Percentiles rank a stretch among this genome's conserved stretches.
Conservation (phyloP, 2,329 filamentous ascomycete species). For the Rutstroemia sp. region DNA sequence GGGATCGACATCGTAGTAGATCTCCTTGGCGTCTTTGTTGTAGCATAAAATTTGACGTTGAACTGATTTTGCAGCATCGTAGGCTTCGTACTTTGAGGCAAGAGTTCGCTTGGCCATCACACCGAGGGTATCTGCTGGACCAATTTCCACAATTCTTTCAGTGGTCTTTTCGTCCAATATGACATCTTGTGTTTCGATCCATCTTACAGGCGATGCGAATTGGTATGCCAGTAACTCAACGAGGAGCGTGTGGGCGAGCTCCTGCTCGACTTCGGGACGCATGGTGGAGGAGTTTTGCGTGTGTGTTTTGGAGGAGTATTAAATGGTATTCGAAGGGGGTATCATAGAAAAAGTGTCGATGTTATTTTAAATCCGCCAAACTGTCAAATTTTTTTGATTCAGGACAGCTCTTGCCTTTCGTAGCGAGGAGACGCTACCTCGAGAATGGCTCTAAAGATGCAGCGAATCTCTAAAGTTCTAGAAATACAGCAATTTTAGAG, state of each 20-base stretch:
- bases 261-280: constrained; percentile 98
- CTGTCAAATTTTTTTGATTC: background rate
- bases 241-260: constrained; percentile 95
- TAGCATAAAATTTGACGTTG: constrained; percentile 98
- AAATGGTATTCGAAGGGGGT: constrained; percentile 12
- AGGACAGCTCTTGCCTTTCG: background rate
- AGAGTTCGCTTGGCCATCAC: constrained; percentile 96
- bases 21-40: constrained; percentile 98
- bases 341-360: constrained; percentile 10
- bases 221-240: constrained; percentile 99
- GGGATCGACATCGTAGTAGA: constrained; percentile 97
- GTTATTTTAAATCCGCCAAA: background rate
- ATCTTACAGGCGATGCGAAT: constrained; percentile 96
- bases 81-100: constrained; percentile 95
- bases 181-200: constrained; percentile 99
- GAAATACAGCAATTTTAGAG: background rate
- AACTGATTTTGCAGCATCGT: constrained; percentile 92
- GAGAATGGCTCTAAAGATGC: constrained; percentile 1
- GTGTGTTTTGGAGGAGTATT: constrained; percentile 20
- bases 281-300: constrained; percentile 47
- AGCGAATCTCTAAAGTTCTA: background rate
- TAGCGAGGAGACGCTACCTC: background rate
- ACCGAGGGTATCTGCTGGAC: constrained; percentile 91
- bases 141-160: constrained; percentile 95
- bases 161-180: constrained; percentile 93